A percentile compares a stretch with the other conserved stretches of the same genome.
Conservation (phyloP, 495 filamentous ascomycete genomes). For the Talaromyces liani region DNA sequence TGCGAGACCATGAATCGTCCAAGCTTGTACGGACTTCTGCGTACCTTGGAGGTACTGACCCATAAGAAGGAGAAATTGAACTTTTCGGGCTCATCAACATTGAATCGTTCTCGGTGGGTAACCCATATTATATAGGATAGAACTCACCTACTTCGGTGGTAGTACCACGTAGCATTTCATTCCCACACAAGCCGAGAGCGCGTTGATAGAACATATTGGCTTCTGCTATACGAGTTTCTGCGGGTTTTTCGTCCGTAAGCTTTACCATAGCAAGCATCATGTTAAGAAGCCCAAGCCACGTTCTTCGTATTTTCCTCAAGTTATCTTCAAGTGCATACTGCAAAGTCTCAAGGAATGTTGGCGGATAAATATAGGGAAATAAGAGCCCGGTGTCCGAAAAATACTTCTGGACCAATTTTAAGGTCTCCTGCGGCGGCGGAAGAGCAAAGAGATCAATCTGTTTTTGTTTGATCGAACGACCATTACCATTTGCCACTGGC, state of each 20-base stretch:
- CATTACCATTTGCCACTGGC: not conserved
- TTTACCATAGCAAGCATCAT: conserved; percentile 18
- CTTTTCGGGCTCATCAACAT: conserved; percentile 7
- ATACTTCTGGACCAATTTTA: not conserved
- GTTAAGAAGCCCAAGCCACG: conserved; percentile 21
- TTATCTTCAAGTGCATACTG: conserved; percentile 19
- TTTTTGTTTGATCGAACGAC: no score
- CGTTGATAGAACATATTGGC: conserved; percentile 32
- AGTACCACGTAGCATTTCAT: conserved; percentile 23
- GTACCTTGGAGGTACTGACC: conserved; percentile 38
- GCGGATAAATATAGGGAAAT: conserved; percentile 30
- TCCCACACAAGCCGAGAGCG: conserved; percentile 21
- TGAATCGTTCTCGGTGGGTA: not conserved
- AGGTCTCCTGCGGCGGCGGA: not conserved
- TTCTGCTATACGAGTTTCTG: conserved; percentile 17
- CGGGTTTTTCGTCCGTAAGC: conserved; percentile 12
- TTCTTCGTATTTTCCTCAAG: conserved; percentile 26
- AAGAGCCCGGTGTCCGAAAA: conserved; percentile 25
- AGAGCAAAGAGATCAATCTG: not conserved
- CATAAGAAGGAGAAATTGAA: conserved; percentile 29
- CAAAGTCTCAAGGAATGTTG: conserved; percentile 29
- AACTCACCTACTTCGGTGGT: conserved; percentile 29
- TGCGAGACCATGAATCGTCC: conserved; percentile 33
- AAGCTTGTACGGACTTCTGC: conserved; percentile 35
- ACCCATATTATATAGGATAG: not conserved